Base-by-base conservation (phyloP, 768 basidiomycete genomes). In the Hypholoma fasciculare region DNA sequence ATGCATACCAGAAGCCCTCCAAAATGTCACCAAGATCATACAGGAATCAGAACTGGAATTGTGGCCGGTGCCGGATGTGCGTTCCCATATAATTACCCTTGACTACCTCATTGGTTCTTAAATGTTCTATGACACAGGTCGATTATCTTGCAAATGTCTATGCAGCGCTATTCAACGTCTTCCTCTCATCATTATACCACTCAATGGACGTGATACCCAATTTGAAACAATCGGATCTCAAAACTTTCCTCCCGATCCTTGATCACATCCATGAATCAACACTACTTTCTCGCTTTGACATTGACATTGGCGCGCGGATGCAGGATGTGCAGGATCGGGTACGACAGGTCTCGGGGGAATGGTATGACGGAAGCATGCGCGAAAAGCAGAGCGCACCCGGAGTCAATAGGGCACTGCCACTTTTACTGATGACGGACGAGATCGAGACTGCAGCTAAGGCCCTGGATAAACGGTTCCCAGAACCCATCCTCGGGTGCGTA, bases 1-100 rank as follows among this genome's bases (percentile, higher is more conserved):
- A 67, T 98, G 97, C 71, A 85, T 98, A 52, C 90, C 90, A 0
- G 97, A 98, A 71, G 96, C 92, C 11, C 72, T 97, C 48, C 82
- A 85, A 46, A 85, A 84, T 56, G 81, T 96, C 17, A 73, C 79
- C 17, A 90, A 89, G 68, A 84, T 87, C 9, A 77, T 87, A 65
- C 77, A 82, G 37, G 93, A 96, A 60, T 82, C 80, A 34, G 84
- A 88, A 7, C 67, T 91, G 1, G 84, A 88, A 17, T 78, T 84
- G 44, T 98, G 97, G 96, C 81, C 90, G 2, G 75, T 74, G 17
- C 82, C 83, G 62, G 96, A 99, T 67, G 94, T 98, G 66, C 66
- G 92, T 84, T 48, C 58, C 46, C 23, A 64, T 34, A 55, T 27
- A 16, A 20, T 12, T 17, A 36, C 49, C 6, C 7, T 14, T 27